Evolutionary conservation across 306 rosid species (phyloP).

Genomic region (Glycyrrhiza uralensis): DNA sequence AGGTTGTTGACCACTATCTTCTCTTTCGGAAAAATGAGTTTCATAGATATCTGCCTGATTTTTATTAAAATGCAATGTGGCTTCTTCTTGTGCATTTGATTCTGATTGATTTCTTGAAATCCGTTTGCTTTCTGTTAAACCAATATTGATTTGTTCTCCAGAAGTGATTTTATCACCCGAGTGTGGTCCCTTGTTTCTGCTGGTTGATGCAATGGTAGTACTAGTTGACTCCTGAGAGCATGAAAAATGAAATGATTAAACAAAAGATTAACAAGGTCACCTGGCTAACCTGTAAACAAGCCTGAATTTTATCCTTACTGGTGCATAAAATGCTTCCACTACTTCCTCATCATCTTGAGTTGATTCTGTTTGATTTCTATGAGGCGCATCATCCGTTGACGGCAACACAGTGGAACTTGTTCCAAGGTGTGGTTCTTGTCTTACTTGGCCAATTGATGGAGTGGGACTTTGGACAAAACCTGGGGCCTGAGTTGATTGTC

Average conservation of each 20-base stretch:
- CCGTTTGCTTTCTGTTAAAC: too few species aligned
- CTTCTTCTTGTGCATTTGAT: constrained; percentile 10
- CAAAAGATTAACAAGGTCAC: not conserved
- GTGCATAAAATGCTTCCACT: too few species aligned
- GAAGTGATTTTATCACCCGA: not conserved
- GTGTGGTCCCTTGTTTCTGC: not conserved
- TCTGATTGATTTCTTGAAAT: not conserved
- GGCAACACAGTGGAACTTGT: too few species aligned
- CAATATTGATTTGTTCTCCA: not conserved
- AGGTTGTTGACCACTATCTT: too few species aligned
- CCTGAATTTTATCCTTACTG: not conserved
- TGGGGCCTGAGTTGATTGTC: too few species aligned
- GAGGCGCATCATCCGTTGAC: too few species aligned
- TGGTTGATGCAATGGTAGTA: not conserved
- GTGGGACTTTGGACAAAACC: too few species aligned
- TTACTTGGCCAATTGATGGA: too few species aligned
- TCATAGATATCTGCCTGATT: not conserved
- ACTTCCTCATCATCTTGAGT: too few species aligned
- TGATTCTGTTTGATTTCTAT: too few species aligned
- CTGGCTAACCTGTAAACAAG: not conserved
- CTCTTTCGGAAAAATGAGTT: too few species aligned
- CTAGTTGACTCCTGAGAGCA: not conserved
- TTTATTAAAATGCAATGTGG: not conserved
- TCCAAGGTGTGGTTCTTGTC: too few species aligned
- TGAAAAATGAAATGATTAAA: not conserved